Conservation (phyloP, 2,329 filamentous ascomycete species). For the Trichoderma cornu-damae region DNA sequence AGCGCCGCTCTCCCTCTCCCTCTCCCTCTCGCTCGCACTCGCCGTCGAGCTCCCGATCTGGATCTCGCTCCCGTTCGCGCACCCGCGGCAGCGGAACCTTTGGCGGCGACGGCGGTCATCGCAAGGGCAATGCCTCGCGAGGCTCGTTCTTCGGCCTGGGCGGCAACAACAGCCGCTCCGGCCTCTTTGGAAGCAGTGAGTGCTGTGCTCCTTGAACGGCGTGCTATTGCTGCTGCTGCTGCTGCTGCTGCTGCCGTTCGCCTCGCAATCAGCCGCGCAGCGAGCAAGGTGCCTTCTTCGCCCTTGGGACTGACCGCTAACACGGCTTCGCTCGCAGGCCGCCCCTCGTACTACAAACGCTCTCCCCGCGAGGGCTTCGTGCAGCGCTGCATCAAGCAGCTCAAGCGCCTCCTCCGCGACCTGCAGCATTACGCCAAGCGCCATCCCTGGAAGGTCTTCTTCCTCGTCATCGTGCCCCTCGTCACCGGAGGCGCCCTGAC, state of each 20-base stretch:
- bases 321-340: constrained; percentile 32
- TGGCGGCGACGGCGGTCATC: constrained; percentile 32
- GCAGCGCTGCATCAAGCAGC: constrained; percentile 64
- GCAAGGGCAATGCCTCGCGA: constrained; percentile 39
- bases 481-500: constrained; percentile 77
- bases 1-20: constrained; percentile 34
- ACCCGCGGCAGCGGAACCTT: constrained; percentile 32
- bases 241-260: neutral
- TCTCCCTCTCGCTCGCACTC: constrained; percentile 37
- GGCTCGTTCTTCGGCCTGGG: constrained; percentile 46
- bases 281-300: too few species aligned
- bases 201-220: constrained; percentile 8
- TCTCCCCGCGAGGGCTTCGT: constrained; percentile 78
- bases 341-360: constrained; percentile 68
- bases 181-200: constrained; percentile 44
- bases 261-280: too few species aligned
- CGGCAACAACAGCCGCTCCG: constrained; percentile 40
- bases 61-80: constrained; percentile 35
- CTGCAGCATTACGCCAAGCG: constrained; percentile 75
- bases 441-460: constrained; percentile 82
- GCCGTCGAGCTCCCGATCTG: constrained; percentile 34
- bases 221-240: neutral
- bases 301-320: too few species aligned
- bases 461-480: constrained; percentile 81
- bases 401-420: constrained; percentile 74